A percentile compares a stretch with the other conserved stretches of the same genome.
phyloP scores from a whole-genome alignment of 345 rosid species.

The Acer saccharum region DNA sequence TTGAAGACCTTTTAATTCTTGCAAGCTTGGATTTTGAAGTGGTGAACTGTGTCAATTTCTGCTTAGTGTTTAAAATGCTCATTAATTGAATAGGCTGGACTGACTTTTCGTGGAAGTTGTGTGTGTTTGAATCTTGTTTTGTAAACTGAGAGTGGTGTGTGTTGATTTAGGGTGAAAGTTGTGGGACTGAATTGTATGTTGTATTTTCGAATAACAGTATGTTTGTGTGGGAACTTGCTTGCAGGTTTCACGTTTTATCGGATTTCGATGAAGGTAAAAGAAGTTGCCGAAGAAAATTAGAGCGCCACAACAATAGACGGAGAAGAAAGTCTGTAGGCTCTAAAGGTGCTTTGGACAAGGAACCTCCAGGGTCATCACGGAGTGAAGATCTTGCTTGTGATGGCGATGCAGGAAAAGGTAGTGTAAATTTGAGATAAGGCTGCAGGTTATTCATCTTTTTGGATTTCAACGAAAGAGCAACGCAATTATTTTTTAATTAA shows the following conservation, averaged over 20 bases:
- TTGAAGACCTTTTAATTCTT: not conserved
- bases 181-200: not conserved
- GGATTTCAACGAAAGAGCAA: not conserved
- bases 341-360: constrained; percentile 37
- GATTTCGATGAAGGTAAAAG: constrained; percentile 96
- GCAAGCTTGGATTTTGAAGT: not conserved
- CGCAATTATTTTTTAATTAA: not conserved
- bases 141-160: not conserved
- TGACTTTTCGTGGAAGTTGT: not conserved
- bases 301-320: constrained; percentile 84
- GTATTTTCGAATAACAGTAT: not conserved
- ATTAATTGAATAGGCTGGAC: not conserved
- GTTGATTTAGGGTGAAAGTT: not conserved
- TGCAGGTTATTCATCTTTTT: not conserved
- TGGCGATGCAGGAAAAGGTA: constrained; percentile 74
- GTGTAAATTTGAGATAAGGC: constrained; percentile 8
- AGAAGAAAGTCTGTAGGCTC: constrained; percentile 67
- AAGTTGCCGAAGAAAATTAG: constrained; percentile 92
- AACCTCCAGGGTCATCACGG: constrained; percentile 37
- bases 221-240: constrained; percentile 7
- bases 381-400: constrained; percentile 47
- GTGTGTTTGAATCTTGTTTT: not conserved
- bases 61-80: not conserved
- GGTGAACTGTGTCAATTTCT: not conserved
- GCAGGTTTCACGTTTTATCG: constrained; percentile 79